Base-by-base conservation (phyloP, 495 filamentous ascomycete species). In the Chlorociboria aeruginascens region DNA sequence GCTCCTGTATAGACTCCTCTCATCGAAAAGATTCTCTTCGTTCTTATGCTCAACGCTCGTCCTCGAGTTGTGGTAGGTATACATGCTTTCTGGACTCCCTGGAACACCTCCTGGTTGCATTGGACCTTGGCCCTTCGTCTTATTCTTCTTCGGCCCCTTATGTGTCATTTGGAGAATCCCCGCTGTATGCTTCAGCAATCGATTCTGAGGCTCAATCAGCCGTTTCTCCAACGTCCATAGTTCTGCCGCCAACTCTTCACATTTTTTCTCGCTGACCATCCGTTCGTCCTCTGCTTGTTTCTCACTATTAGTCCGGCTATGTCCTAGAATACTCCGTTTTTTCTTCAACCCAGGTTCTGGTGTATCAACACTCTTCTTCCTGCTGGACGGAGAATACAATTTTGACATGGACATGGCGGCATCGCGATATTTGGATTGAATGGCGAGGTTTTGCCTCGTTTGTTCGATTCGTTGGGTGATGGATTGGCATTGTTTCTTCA, bases 371-470 rank as follows among this genome's bases (percentile, higher is more conserved):
- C 58, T 55, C 33, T 64, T 61, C 55, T 65, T 72, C 42, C 51
- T 64, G 34, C 62, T 69, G 6, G 61, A 54, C 2, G 65, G 64
- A 17, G 74, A 76, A 59, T 94, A 83, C 25, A 98, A 67, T 53
- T 85, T 73, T 38, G 78, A 79, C 60, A 98, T 80, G 12, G 86
- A 92, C 49, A 82, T 72, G 9, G 93, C 89, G 0, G 92, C 93
- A 72, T 96, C 90, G 50, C 87, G 81, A 49, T 95, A 82, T 65
- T 96, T 97, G 17, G 79, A 85, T 59, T 98, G 92, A 40, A 96
- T 79, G n/a, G 81, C 78, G 33, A 97, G 72, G 64, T 86, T 95
- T 32, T 85, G 74, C 58, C 80, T 79, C 9, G 85, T 78, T 39
- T 81, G 78, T 46, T 88, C 85, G 56, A 92, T 81, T n/a, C 85